A percentile compares a stretch with the other conserved stretches of the same genome.
These are phyloP conservation scores for Saraca asoca DNA, from an alignment of 331 rosid genomes.

Conservation along the genomic window DNA sequence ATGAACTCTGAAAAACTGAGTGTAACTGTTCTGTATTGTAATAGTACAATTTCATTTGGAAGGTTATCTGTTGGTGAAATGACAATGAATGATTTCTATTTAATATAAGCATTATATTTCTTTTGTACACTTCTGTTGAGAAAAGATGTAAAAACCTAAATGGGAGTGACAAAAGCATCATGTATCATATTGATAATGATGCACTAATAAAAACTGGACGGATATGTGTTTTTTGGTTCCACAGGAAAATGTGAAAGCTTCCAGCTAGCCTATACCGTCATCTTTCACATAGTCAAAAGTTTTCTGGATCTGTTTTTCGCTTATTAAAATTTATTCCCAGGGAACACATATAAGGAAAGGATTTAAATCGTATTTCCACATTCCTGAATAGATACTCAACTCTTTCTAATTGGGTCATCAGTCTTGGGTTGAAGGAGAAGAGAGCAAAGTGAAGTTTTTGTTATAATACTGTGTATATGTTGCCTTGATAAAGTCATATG, in stretches of 20 bases:
- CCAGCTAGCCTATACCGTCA: slow-evolving; percentile 1
- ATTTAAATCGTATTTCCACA: not conserved
- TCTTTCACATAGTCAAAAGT: not conserved
- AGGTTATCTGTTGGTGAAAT: slow-evolving; percentile 27
- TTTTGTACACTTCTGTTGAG: slow-evolving; percentile 11
- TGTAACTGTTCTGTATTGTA: slow-evolving; percentile 40
- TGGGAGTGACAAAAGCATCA: slow-evolving; percentile 19
- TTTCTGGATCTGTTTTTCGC: not conserved
- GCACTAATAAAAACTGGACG: not conserved
- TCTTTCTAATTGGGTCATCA: slow-evolving; percentile 18
- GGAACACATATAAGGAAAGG: slow-evolving; percentile 6
- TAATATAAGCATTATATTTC: slow-evolving; percentile 26
- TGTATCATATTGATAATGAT: slow-evolving; percentile 13
- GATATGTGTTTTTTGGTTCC: slow-evolving; percentile 3
- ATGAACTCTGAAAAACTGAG: slow-evolving; percentile 29
- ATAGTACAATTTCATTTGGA: slow-evolving; percentile 36
- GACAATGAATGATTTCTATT: slow-evolving; percentile 31
- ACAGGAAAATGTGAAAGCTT: slow-evolving; percentile 21
- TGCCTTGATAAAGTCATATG: not conserved
- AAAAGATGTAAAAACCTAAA: slow-evolving; percentile 18
- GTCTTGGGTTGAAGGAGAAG: slow-evolving; percentile 27
- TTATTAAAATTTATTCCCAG: not conserved
- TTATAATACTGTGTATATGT: not conserved
- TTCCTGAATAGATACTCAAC: not conserved
- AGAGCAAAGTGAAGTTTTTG: not conserved